Base-by-base conservation (phyloP, 148 eudicot species). In the Rhododendron williamsianum region DNA sequence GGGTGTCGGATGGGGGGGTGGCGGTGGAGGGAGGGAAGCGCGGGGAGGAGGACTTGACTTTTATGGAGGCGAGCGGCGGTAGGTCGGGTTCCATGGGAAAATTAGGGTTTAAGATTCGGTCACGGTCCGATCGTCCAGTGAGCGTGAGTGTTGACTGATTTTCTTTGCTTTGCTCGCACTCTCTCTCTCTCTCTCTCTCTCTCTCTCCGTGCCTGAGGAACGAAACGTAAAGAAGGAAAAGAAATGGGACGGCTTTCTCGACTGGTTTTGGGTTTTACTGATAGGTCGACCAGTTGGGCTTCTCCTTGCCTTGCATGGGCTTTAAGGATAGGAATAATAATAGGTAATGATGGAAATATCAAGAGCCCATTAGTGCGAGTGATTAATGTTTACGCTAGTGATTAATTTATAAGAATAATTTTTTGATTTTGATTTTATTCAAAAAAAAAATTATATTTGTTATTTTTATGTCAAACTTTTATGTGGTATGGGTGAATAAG, bases 51-150 rank as follows among this genome's bases (percentile, higher is more conserved):
- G 92, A 82, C 63, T 87, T 89, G 81, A 92, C 91, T 82, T 87
- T 89, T 58, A 93, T 90, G 76, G 88, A 85, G 51, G 98, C 94
- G 85, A 95, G 88, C 0, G 78, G 89, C 2, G 92, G 92, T 0
- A 90, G 81, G 78, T 90, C 92, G 73, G 89, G 81, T 63, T 88
- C 89, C 60, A 89, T 82, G 86, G 67, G 27, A 13, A 43, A 54
- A 51, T 38, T 84, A 69, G 85, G 89, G 86, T 82, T 77, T 46
- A 2, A 12, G 41, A 11, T 52, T 73, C 49, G 46, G 30, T 60
- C 8, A 41, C 45, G 4, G 45, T 83, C 16, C 45, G 65, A 51
- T 73, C 80, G 85, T 46, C 60, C 60, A 16, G 60, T 54, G 21
- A 54, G 60, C 19, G 60, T 16, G 21, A 73, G 78, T 73, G 78